Evolutionary conservation across 331 rosid species (phyloP).

Genomic region (Malus hybrid): DNA sequence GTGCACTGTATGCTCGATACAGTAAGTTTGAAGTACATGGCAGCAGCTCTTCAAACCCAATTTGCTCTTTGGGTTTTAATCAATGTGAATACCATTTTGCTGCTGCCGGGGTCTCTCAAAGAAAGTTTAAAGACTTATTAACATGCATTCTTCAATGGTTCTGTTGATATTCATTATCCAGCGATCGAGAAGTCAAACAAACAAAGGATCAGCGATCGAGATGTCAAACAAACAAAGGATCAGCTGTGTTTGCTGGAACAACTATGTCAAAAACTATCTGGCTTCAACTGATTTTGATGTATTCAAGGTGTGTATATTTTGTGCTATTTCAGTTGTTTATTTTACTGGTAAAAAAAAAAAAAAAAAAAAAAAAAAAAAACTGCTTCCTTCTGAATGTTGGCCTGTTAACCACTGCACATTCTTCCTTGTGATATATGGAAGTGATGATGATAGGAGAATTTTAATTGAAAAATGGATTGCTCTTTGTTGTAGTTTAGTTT

Average conservation of each 20-base stretch:
- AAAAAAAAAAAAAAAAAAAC: no score
- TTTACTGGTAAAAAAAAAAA: neutral
- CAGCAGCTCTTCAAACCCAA: constrained; percentile 51
- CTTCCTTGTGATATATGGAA: constrained; percentile 28
- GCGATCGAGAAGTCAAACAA: constrained; percentile 39
- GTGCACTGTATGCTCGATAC: constrained; percentile 79
- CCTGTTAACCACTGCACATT: neutral
- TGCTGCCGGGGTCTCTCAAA: constrained; percentile 69
- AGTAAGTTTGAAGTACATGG: constrained; percentile 74
- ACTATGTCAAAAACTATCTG: constrained; percentile 74
- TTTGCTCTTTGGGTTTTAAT: constrained; percentile 82
- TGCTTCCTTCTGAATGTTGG: neutral
- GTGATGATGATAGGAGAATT: constrained; percentile 43
- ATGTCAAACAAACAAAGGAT: constrained; percentile 22
- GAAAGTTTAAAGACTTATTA: constrained; percentile 63
- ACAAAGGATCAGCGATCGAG: constrained; percentile 43
- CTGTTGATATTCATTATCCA: constrained; percentile 82
- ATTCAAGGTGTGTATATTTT: constrained; percentile 52
- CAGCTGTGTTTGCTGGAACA: constrained; percentile 87
- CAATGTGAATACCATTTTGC: constrained; percentile 75
- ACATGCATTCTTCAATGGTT: constrained; percentile 49
- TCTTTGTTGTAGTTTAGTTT: no score
- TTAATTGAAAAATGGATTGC: no score
- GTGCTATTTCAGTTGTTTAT: neutral
- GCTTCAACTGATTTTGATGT: constrained; percentile 75